phyloP scores from a whole-genome alignment of 495 filamentous ascomycete genomes.

The Aspergillus heteromorphus region DNA sequence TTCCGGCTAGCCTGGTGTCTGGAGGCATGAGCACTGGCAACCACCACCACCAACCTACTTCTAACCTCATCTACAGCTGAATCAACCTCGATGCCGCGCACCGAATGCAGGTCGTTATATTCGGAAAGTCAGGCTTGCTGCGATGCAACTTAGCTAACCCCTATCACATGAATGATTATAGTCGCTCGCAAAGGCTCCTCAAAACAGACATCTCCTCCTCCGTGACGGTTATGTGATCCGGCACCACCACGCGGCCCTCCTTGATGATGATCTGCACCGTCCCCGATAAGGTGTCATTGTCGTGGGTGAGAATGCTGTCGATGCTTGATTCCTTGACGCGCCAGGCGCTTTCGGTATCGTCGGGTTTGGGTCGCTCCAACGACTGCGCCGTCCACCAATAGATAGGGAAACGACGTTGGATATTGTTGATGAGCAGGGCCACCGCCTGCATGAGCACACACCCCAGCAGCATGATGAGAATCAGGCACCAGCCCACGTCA shows the following conservation, averaged over 20 bases:
- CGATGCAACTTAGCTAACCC: neutral
- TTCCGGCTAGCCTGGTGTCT: neutral
- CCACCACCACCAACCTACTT: neutral
- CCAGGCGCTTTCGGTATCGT: slow-evolving; percentile 22
- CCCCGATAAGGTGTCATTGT: slow-evolving; percentile 25
- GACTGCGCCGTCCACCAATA: slow-evolving; percentile 60
- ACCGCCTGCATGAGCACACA: slow-evolving; percentile 58
- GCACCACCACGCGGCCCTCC: slow-evolving; percentile 24
- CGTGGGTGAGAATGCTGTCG: slow-evolving; percentile 21
- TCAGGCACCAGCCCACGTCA: slow-evolving; percentile 66
- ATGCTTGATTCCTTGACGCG: slow-evolving; percentile 11
- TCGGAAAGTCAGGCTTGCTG: neutral
- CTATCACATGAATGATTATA: slow-evolving; percentile 7
- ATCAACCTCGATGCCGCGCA: neutral
- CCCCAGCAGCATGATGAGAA: slow-evolving; percentile 63
- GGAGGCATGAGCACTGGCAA: neutral
- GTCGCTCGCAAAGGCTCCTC: slow-evolving; percentile 28
- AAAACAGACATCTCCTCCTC: slow-evolving; percentile 27
- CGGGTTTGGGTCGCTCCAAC: slow-evolving; percentile 11
- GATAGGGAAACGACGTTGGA: slow-evolving; percentile 67
- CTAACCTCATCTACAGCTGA: neutral
- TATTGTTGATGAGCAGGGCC: slow-evolving; percentile 69
- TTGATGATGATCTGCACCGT: slow-evolving; percentile 28
- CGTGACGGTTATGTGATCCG: slow-evolving; percentile 32
- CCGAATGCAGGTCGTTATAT: neutral